Percentiles rank a stretch among this genome's conserved stretches.
phyloP scores from a whole-genome alignment of 768 basidiomycete species.

The Heimioporus sp. region DNA sequence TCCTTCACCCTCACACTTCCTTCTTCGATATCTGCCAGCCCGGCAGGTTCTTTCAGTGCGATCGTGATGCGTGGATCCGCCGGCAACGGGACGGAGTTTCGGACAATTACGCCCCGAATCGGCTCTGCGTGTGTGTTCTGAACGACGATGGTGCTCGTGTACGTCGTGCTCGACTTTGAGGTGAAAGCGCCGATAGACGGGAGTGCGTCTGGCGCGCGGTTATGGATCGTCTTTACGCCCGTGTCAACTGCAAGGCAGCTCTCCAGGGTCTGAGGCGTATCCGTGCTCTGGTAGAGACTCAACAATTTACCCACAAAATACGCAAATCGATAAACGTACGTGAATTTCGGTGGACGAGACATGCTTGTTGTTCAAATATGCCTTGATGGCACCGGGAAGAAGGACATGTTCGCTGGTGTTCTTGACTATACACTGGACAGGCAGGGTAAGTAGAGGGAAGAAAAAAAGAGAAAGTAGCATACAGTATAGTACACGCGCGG shows the following conservation, averaged over 20 bases:
- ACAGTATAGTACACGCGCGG: slow-evolving; percentile 21
- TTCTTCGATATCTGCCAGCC: slow-evolving; percentile 19
- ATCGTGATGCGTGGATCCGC: slow-evolving; percentile 28
- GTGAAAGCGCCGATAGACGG: slow-evolving; percentile 4
- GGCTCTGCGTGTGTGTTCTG: too few relatives aligned
- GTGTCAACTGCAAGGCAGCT: slow-evolving; percentile 19
- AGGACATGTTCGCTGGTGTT: slow-evolving; percentile 26
- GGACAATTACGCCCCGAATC: too few relatives aligned
- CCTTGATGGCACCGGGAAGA: slow-evolving; percentile 25
- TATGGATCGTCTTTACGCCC: slow-evolving; percentile 12
- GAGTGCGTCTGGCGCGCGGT: slow-evolving; percentile 8
- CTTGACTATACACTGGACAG: slow-evolving; percentile 21
- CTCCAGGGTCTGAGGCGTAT: slow-evolving; percentile 16
- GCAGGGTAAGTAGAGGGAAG: background rate
- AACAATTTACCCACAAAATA: too few relatives aligned
- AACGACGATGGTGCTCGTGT: too few relatives aligned
- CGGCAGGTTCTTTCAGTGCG: slow-evolving; percentile 22
- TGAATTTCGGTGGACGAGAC: slow-evolving; percentile 25
- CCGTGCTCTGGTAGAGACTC: slow-evolving; percentile 4
- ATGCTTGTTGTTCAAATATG: slow-evolving; percentile 26
- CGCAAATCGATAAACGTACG: slow-evolving; percentile 6
- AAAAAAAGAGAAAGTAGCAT: background rate
- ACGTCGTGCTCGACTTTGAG: too few relatives aligned
- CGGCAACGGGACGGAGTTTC: slow-evolving; percentile 29
- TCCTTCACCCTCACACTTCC: slow-evolving; percentile 9